These are phyloP conservation scores for Kwoniella europaea DNA, from an alignment of 768 basidiomycete genomes.

Conservation along the genomic window DNA sequence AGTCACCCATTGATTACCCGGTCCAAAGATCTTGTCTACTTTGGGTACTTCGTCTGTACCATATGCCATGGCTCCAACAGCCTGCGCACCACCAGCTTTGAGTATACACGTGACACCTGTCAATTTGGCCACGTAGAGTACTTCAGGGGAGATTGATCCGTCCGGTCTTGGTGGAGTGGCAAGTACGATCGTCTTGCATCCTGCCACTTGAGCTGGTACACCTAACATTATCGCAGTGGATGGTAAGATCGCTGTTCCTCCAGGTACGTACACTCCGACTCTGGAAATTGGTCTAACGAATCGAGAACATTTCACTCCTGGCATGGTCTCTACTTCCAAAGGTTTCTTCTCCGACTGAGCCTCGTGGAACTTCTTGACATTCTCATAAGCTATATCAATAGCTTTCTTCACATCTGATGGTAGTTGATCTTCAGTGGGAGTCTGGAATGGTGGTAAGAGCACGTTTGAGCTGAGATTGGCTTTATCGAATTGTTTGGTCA, in stretches of 20 bases:
- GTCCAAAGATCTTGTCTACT: slow-evolving; percentile 99
- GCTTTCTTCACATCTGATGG: slow-evolving; percentile 69
- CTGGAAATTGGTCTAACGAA: slow-evolving; percentile 94
- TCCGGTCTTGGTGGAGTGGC: slow-evolving; percentile 95
- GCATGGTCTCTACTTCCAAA: slow-evolving; percentile 92
- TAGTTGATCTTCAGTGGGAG: slow-evolving; percentile 62
- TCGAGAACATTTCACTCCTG: slow-evolving; percentile 92
- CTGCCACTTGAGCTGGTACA: slow-evolving; percentile 95
- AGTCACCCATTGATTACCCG: slow-evolving; percentile 99
- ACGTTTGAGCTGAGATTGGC: slow-evolving; percentile 72
- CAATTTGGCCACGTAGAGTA: slow-evolving; percentile 91
- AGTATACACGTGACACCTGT: slow-evolving; percentile 89
- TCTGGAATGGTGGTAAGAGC: slow-evolving; percentile 76
- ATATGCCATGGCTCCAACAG: slow-evolving; percentile 93
- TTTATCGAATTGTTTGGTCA: slow-evolving; percentile 93
- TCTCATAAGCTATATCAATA: slow-evolving; percentile 87
- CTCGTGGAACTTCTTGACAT: slow-evolving; percentile 87
- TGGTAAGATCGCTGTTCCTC: slow-evolving; percentile 93
- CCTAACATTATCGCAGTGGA: slow-evolving; percentile 98
- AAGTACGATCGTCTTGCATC: slow-evolving; percentile 86
- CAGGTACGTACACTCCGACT: slow-evolving; percentile 95
- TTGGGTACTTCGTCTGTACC: slow-evolving; percentile 94
- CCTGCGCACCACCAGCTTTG: slow-evolving; percentile 95
- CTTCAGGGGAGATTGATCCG: slow-evolving; percentile 92
- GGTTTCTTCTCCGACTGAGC: slow-evolving; percentile 76